A percentile compares a stretch with the other conserved stretches of the same genome.
Conservation (phyloP, 805 yeast genomes). For the Diddensiella transvaalensis region DNA sequence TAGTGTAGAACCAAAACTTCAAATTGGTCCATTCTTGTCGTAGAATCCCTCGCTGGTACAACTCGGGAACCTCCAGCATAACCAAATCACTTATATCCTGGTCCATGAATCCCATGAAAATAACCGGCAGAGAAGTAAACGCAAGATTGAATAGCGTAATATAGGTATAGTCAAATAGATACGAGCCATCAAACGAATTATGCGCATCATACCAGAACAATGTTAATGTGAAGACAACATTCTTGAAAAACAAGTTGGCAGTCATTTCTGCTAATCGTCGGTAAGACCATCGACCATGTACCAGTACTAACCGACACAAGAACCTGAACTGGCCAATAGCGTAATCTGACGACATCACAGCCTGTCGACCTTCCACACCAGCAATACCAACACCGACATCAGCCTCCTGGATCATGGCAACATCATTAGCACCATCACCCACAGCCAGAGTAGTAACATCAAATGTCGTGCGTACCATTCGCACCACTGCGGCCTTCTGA, state of each 20-base stretch:
- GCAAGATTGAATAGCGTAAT: slow-evolving; percentile 77
- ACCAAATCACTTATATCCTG: slow-evolving; percentile 70
- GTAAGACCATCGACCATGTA: slow-evolving; percentile 85
- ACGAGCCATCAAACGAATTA: slow-evolving; percentile 69
- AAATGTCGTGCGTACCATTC: slow-evolving; percentile 57
- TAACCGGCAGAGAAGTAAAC: slow-evolving; percentile 75
- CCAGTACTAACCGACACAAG: slow-evolving; percentile 59
- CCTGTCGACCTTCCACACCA: slow-evolving; percentile 84
- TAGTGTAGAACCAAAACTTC: slow-evolving; percentile 58
- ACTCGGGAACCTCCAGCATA: slow-evolving; percentile 64
- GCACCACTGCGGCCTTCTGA: slow-evolving; percentile 74
- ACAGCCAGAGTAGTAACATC: slow-evolving; percentile 75
- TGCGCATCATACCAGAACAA: slow-evolving; percentile 75
- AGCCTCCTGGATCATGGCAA: slow-evolving; percentile 84
- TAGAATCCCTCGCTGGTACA: slow-evolving; percentile 64
- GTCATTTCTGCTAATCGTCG: slow-evolving; percentile 72
- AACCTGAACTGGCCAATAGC: slow-evolving; percentile 78
- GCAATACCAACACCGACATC: slow-evolving; percentile 84
- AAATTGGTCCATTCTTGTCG: slow-evolving; percentile 58
- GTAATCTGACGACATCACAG: slow-evolving; percentile 82
- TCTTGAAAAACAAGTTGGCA: slow-evolving; percentile 75
- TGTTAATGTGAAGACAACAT: slow-evolving; percentile 67
- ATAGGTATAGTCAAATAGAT: slow-evolving; percentile 72
- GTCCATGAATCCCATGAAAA: slow-evolving; percentile 66
- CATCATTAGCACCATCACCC: slow-evolving; percentile 87